Base-by-base conservation (phyloP, 352 stramenopile genomes). In the Globisporangium sylvaticum region DNA sequence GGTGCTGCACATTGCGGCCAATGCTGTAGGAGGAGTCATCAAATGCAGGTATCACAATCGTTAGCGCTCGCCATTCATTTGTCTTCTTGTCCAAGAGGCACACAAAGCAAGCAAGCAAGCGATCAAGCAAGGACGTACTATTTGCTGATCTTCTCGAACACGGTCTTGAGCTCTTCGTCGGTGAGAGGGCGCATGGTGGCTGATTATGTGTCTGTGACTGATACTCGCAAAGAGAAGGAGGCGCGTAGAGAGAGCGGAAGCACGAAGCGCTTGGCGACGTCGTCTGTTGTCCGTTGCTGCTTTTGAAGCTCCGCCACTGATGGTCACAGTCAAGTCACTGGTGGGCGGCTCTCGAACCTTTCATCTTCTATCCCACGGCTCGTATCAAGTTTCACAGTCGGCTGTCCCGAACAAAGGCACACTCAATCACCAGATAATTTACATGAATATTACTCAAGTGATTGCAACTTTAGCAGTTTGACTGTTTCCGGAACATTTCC, bases 111-210 rank as follows among this genome's bases (percentile, higher is more conserved):
- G 46, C 31, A 57, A 3, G 4, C 4, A 24, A 60, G 15, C n/a
- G 7, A 24, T 8, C 46, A 22, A 54, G 46, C 31, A 58, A 12
- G 9, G 1, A 87, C 80, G 61, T 80, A 90, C 80, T 98, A 99
- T 85, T 99, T 98, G 68, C 94, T 97, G 64, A 99, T 88, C 87
- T 99, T 99, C 71, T 99, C 92, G 78, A 99, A 99, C 39, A 99
- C 83, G 14, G 89, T 97, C 78, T 82, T 96, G 48, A 97, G 98
- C 83, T 99, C 97, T 73, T 99, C 97, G 87, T 99, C 97, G 59
- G 96, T 99, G 59, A 99, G 84, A 58, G 97, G 97, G 66, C 97
- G 88, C 97, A 99, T 99, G 55, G 42, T 50, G 18, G 18, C 8
- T 61, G 55, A 10, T 61, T 48, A n/a, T 37, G 15, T 48, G 58